Evolutionary conservation across 1,284 basidiomycete genomes (phyloP).

Genomic region (Vanrija pseudolonga): DNA sequence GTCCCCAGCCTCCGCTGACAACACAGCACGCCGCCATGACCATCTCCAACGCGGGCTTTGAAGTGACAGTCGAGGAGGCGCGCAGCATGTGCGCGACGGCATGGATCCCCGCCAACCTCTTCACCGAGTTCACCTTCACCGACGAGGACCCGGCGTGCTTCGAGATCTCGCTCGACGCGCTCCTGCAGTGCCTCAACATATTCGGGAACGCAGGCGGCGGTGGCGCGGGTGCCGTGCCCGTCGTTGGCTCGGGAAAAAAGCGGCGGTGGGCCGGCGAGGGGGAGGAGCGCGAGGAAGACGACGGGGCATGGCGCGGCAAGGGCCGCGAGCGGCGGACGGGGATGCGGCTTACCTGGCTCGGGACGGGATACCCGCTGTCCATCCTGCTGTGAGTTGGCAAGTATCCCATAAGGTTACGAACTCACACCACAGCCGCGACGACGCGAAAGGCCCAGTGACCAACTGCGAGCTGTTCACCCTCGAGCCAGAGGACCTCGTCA

Average conservation of each 20-base stretch:
- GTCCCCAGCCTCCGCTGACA: conserved; percentile 5
- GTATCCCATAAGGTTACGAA: background rate
- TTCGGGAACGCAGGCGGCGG: conserved; percentile 71
- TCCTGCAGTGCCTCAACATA: conserved; percentile 86
- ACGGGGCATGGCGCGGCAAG: conserved; percentile 20
- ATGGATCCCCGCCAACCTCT: conserved; percentile 74
- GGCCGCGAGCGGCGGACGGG: conserved; percentile 55
- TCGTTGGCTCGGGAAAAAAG: conserved; percentile 8
- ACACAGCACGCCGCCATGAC: conserved; percentile 73
- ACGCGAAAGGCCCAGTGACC: conserved; percentile 75
- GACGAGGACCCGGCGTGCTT: conserved; percentile 54
- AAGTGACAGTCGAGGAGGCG: conserved; percentile 83
- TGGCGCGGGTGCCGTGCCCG: conserved; percentile 4
- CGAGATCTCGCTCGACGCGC: conserved; percentile 73
- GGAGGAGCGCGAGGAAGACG: conserved; percentile 49
- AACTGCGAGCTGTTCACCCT: conserved; percentile 83
- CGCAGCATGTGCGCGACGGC: conserved; percentile 74
- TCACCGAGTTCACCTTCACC: conserved; percentile 67
- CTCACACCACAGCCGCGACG: conserved; percentile 65
- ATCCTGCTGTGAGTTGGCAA: conserved; percentile 67
- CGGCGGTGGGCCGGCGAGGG: conserved; percentile 52
- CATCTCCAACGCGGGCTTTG: conserved; percentile 65
- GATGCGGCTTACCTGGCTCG: conserved; percentile 78
- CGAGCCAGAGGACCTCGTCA: conserved; percentile 74
- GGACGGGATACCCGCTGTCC: conserved; percentile 71